Base-by-base conservation (phyloP, 768 basidiomycete species). In the Serendipita vermifera region DNA sequence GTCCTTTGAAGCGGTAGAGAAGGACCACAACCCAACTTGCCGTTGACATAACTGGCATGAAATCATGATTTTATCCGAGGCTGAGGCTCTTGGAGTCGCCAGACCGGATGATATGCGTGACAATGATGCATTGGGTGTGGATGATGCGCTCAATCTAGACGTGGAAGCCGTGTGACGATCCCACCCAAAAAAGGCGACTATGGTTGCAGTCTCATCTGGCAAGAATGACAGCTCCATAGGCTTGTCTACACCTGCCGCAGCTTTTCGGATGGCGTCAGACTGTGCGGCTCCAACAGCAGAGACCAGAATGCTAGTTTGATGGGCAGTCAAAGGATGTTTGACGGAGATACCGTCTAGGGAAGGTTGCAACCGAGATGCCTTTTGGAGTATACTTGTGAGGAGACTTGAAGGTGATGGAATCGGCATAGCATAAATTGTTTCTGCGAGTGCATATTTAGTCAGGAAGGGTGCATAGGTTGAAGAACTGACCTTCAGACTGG, bases 21-120 rank as follows among this genome's bases (percentile, higher is more conserved):
- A 88, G 1, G 79, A 77, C 87, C 87, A 88, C 33, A 89, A 69
- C 2, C 87, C 87, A 38, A 88, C 73, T 17, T 86, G 77, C n/a
- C 87, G 76, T 62, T 85, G 84, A 63, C 86, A 89, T 15, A 89
- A 71, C 7, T 70, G 59, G 59, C 87, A 89, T 58, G 80, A 75
- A 1, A 88, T 67, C 6, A 85, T 70, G 0, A 77, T 68, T 26
- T 76, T 72, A 29, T 80, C 79, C 26, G 36, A 9, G 31, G 51
- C 48, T 5, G 51, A 58, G n/a, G 14, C 29, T n/a, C n/a, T n/a
- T 13, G 39, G 38, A 46, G 29, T 46, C 1, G 48, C 15, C 5
- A 32, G 56, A 40, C 58, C 33, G n/a, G 36, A 39, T 3, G 55
- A 55, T 40, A 59, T 60, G 9, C 64, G 62, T 31, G 59, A 3